Evolutionary conservation across 2,329 filamentous ascomycete genomes (phyloP), one percentile per base, ranked within the genome.

Genomic region (Botryotinia convoluta): DNA sequence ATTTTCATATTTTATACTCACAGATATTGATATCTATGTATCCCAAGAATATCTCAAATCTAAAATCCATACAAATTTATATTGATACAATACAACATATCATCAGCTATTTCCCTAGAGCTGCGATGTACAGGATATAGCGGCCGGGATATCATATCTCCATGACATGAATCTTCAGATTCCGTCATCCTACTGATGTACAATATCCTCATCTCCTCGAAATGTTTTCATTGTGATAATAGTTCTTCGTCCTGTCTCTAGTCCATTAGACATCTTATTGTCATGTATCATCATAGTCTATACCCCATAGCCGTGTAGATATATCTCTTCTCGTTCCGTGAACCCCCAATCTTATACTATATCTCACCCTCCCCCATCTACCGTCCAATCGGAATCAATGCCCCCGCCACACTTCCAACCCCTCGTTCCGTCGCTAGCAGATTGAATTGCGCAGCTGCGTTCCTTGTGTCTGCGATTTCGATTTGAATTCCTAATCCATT

Each of bases 401-500:
- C 95, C 3, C 94, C 95, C 42, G 94, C 95, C 75, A 98, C 90
- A 79, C 95, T 92, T 32, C 90, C 87, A 9, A 96, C 90, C 1
- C 96, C 95, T 69, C 96, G 86, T 84, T 99, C 96, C 29, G 94
- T 98, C n/a, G 94, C 95, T 72, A 99, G 84, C 79, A 99, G 82
- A 81, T 99, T 99, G 82, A 96, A 99, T 82, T 98, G 94, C 48
- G 95, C 92, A 1, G 95, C 93, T 14, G 96, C 96, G 83, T 98
- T 98, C 76, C 94, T 87, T 45, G 96, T 98, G 83, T 98, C 96
- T 80, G 95, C 88, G 5, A 98, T 87, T 80, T 99, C 96, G 8
- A 98, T 86, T 73, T 93, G 87, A 77, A 98, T 92, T 0, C 96
- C 96, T 60, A 98, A 83, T 44, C 88, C 87, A 75, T 91, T 92